phyloP scores from a whole-genome alignment of 257 asterid genomes.

The Solanum acaule region DNA sequence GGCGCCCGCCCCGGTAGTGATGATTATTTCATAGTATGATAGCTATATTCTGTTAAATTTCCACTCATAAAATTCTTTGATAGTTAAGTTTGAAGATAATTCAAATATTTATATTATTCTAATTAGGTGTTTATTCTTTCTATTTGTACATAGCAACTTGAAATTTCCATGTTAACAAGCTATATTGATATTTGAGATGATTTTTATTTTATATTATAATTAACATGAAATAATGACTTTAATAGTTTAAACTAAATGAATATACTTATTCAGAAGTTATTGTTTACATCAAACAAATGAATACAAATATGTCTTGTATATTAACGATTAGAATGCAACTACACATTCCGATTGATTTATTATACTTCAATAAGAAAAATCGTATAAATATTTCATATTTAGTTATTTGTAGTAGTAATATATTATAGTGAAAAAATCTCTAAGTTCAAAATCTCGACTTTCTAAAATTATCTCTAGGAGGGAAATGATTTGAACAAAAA shows the following conservation, averaged over 20 bases:
- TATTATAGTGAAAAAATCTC: no score
- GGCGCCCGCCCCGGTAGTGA: no score
- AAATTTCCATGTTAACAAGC: background rate
- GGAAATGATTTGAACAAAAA: background rate
- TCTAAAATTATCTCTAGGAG: background rate
- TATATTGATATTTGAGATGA: background rate
- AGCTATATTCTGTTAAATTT: background rate
- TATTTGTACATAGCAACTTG: background rate
- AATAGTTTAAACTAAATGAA: background rate
- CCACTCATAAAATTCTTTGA: background rate
- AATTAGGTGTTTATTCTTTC: background rate
- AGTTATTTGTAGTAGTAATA: background rate
- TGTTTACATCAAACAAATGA: background rate
- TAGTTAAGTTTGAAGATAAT: background rate
- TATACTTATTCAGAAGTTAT: background rate
- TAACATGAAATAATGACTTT: background rate
- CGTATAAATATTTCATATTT: background rate
- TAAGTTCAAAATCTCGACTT: background rate
- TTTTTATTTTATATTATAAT: background rate
- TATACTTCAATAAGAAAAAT: background rate
- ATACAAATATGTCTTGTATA: background rate
- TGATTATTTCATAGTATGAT: background rate
- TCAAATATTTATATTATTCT: background rate
- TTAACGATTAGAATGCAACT: background rate
- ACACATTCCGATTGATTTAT: background rate